Evolutionary conservation across 2,329 filamentous ascomycete genomes (phyloP).

Genomic region (Myriosclerotinia curreyana): DNA sequence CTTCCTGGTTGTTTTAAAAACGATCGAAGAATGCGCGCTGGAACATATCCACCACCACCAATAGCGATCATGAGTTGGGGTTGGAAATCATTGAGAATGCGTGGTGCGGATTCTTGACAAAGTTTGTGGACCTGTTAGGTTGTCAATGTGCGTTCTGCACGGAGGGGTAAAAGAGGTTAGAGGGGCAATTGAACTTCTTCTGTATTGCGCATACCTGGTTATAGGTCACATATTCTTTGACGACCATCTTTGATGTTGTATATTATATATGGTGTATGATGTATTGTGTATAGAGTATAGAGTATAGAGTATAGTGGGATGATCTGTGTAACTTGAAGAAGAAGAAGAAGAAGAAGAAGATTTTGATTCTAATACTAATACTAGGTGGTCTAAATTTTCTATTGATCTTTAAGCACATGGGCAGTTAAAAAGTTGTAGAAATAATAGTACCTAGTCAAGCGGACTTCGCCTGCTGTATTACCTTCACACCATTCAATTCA

Average conservation of each 20-base stretch:
- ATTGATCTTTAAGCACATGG: neutral
- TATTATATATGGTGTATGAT: neutral
- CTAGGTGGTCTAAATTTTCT: neutral
- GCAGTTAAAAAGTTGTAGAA: neutral
- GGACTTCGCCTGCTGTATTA: conserved; percentile 14
- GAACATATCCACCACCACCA: conserved; percentile 94
- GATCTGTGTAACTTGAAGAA: conserved; percentile 6
- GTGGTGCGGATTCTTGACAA: conserved; percentile 79
- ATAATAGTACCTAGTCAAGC: conserved; percentile 7
- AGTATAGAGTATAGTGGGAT: neutral
- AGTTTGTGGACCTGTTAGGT: conserved; percentile 83
- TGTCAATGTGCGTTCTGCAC: conserved; percentile 28
- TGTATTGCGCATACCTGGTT: conserved; percentile 67
- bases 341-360: conserved; percentile 7
- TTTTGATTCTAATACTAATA: neutral
- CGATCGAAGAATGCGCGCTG: conserved; percentile 92
- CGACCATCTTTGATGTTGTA: conserved; percentile 55
- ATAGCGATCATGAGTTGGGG: conserved; percentile 98
- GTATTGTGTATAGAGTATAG: neutral
- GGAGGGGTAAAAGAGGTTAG: conserved; percentile 21
- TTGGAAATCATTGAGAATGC: conserved; percentile 80
- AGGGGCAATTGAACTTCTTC: conserved; percentile 8
- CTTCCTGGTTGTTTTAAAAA: conserved; percentile 87
- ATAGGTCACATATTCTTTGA: conserved; percentile 88
- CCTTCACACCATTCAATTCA: neutral